phyloP scores from a whole-genome alignment of 352 stramenopile genomes.

The Elongisporangium undulatum region DNA sequence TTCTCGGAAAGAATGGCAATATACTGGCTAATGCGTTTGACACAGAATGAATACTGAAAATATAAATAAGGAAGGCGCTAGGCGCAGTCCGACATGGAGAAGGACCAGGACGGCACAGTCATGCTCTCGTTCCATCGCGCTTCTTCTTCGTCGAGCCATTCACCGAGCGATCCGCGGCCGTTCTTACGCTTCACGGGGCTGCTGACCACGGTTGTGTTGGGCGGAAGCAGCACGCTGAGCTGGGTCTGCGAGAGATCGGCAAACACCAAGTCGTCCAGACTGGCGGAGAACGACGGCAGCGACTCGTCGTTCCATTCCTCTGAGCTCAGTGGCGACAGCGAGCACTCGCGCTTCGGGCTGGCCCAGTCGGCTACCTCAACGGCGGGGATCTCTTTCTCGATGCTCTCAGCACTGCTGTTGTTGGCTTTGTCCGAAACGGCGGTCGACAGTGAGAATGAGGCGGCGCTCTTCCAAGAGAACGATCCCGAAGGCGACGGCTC shows the following conservation, averaged over 20 bases:
- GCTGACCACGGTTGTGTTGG: slow-evolving; percentile 4
- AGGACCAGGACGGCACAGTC: slow-evolving; percentile 50
- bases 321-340: slow-evolving; percentile 51
- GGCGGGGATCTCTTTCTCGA: neutral
- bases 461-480: neutral
- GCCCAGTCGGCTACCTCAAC: neutral
- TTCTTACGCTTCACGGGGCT: slow-evolving; percentile 9
- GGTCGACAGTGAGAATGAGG: neutral
- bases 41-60: neutral
- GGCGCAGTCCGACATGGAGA: slow-evolving; percentile 13
- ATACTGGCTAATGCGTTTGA: neutral
- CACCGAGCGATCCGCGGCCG: slow-evolving; percentile 32
- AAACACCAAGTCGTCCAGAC: slow-evolving; percentile 41
- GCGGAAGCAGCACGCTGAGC: slow-evolving; percentile 12
- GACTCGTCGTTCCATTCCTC: slow-evolving; percentile 55
- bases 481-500: neutral
- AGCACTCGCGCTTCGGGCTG: slow-evolving; percentile 6
- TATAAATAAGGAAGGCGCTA: neutral
- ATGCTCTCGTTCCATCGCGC: slow-evolving; percentile 50
- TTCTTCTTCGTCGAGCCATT: slow-evolving; percentile 59
- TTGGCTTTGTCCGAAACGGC: neutral
- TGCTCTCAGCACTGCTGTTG: neutral
- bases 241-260: slow-evolving; percentile 38
- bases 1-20: neutral
- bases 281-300: slow-evolving; percentile 22